phyloP scores from a whole-genome alignment of 2,329 filamentous ascomycete genomes.

The Chaetomiaceae sp. region DNA sequence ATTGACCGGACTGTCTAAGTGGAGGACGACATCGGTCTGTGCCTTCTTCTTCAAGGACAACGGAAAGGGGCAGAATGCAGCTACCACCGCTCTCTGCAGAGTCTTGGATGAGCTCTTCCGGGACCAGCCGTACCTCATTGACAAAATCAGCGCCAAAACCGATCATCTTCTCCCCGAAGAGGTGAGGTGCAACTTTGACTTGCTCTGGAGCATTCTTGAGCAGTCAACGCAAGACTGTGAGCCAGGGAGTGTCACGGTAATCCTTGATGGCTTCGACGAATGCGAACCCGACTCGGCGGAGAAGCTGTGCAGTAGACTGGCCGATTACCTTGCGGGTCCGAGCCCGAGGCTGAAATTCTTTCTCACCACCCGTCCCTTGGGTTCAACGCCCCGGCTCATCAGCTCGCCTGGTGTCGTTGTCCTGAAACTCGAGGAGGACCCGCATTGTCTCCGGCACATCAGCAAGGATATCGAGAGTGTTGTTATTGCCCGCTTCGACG shows the following conservation, averaged over 20 bases:
- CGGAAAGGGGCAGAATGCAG: slow-evolving; percentile 17
- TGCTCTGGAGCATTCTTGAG: slow-evolving; percentile 17
- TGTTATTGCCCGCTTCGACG: slow-evolving; percentile 17
- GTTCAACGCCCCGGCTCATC: slow-evolving; percentile 1
- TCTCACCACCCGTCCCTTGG: slow-evolving; percentile 15
- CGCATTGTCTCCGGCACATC: slow-evolving; percentile 15
- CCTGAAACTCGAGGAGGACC: slow-evolving; percentile 18
- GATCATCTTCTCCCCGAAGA: slow-evolving; percentile 19
- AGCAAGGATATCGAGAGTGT: slow-evolving; percentile 21
- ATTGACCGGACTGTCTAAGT: slow-evolving; percentile 14
- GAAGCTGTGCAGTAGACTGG: slow-evolving; percentile 14
- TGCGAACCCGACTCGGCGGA: slow-evolving; percentile 18
- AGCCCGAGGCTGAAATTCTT: slow-evolving; percentile 19
- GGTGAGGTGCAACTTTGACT: slow-evolving; percentile 21
- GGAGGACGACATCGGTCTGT: slow-evolving; percentile 12
- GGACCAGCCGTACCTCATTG: slow-evolving; percentile 8
- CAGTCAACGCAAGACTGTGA: slow-evolving; percentile 13
- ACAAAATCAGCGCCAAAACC: slow-evolving; percentile 11
- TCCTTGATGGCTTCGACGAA: slow-evolving; percentile 21
- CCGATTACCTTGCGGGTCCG: slow-evolving; percentile 8
- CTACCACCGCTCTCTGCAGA: slow-evolving; percentile 19
- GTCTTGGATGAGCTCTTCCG: slow-evolving; percentile 20
- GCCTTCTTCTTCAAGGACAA: slow-evolving; percentile 24
- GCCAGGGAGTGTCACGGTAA: slow-evolving; percentile 16
- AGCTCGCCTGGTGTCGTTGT: not conserved